A percentile compares a stretch with the other conserved stretches of the same genome.
These are phyloP conservation scores for Alternaria atra DNA, from an alignment of 2,329 filamentous ascomycete species.

Conservation along the genomic window DNA sequence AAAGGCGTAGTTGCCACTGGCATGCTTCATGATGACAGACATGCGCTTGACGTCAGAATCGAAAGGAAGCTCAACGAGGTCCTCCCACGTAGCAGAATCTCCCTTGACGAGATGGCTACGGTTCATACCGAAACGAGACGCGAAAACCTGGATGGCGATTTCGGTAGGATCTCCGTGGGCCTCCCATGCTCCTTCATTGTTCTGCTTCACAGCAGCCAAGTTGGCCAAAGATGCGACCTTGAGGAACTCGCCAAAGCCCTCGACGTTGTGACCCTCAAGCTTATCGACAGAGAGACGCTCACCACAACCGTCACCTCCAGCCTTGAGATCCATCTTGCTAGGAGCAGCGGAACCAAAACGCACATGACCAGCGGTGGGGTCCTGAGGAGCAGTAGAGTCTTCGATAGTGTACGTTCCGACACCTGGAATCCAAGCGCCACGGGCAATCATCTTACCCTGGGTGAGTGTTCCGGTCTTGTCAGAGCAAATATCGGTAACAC, in stretches of 20 bases:
- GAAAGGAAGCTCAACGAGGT: constrained; percentile 73
- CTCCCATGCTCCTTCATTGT: constrained; percentile 52
- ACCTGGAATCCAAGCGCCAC: constrained; percentile 50
- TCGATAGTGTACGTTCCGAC: constrained; percentile 51
- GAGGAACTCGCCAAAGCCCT: constrained; percentile 43
- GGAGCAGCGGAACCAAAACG: constrained; percentile 37
- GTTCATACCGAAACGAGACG: constrained; percentile 72
- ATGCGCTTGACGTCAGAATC: constrained; percentile 80
- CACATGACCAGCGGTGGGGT: constrained; percentile 46
- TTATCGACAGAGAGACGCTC: constrained; percentile 29
- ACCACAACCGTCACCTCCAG: constrained; percentile 25
- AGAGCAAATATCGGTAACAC: constrained; percentile 58
- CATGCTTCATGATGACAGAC: constrained; percentile 71
- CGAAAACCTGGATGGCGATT: constrained; percentile 79
- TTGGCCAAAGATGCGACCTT: constrained; percentile 57
- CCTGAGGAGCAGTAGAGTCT: constrained; percentile 44
- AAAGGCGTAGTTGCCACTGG: constrained; percentile 54
- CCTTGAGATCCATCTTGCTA: constrained; percentile 38
- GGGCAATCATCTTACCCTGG: constrained; percentile 51
- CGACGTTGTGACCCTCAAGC: constrained; percentile 30
- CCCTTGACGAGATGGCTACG: constrained; percentile 60
- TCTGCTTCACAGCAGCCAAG: constrained; percentile 60
- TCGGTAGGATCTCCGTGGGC: constrained; percentile 64
- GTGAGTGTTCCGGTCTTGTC: constrained; percentile 60
- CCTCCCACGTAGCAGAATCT: constrained; percentile 39